Evolutionary conservation across 2,329 filamentous ascomycete species (phyloP), one percentile per base, ranked within the genome.

Genomic region (Pseudopithomyces chartarum): DNA sequence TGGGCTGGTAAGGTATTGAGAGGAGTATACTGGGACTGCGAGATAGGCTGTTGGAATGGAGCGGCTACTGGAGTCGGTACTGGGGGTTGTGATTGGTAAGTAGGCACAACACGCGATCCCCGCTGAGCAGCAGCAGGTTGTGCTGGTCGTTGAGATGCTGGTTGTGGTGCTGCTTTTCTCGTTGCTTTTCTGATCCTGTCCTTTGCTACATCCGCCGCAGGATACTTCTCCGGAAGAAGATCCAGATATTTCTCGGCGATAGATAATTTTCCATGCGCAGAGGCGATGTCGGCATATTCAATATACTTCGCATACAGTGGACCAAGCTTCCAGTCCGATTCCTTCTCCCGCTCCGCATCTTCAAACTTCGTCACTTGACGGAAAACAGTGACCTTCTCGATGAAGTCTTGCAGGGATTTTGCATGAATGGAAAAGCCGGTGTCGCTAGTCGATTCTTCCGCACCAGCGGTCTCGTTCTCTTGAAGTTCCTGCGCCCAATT

Each of bases 371-470:
- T 93, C 42, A 97, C 93, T 65, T 95, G 86, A 53, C 95, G 89
- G 87, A 99, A 99, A 52, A 99, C 86, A 0, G 93, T 96, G 45
- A 99, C 95, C 82, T 99, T 99, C 79, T 99, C 95, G 60, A 99
- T 96, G 71, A 99, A 94, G 63, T 90, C 89, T 76, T 98, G 95
- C 42, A 99, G 81, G 45, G 90, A 89, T 59, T 88, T 87, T 54
- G 94, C 92, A 69, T 98, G 95, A 48, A 98, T 87, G 0, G 94
- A 96, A 78, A 97, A 99, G 56, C 87, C 90, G 20, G 91, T 94
- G 68, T 92, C 91, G 33, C 86, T 86, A 22, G 83, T 83, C 19
- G 85, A 82, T 60, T 88, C 84, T 66, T 92, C 84, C 59, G 96
- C 81, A 12, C 87, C 87, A 43, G 87, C 86, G 67, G 89, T 86